A percentile compares a stretch with the other conserved stretches of the same genome.
Evolutionary conservation across 768 basidiomycete species (phyloP).

Genomic region (Cytidiella melzeri): DNA sequence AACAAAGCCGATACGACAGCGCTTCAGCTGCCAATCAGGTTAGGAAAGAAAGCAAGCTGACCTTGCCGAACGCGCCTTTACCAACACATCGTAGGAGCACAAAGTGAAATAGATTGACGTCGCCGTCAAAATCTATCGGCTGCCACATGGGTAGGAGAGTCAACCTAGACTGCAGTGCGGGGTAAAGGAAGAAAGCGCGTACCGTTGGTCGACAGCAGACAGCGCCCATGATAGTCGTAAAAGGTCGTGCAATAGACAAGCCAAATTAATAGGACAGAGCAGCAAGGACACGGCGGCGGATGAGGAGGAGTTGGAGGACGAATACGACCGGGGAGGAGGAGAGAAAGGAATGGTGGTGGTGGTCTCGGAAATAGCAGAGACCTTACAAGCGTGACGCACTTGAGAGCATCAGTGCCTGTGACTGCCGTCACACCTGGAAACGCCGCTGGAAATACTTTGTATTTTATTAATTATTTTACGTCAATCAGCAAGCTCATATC

Average conservation of each 20-base stretch:
- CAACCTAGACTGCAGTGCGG: not conserved
- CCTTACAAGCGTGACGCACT: slow-evolving; percentile 3
- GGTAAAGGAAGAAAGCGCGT: slow-evolving; percentile 19
- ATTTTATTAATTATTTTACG: too few relatives aligned
- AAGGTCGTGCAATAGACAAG: slow-evolving; percentile 12
- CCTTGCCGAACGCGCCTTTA: slow-evolving; percentile 98
- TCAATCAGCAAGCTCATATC: too few relatives aligned
- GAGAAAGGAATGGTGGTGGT: slow-evolving; percentile 10
- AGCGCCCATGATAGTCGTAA: slow-evolving; percentile 57
- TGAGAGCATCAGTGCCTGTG: slow-evolving; percentile 8
- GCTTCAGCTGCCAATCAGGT: slow-evolving; percentile 5
- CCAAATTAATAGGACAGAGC: slow-evolving; percentile 5
- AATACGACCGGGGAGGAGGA: slow-evolving; percentile 10
- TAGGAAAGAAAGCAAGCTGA: slow-evolving; percentile 26
- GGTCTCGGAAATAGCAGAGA: slow-evolving; percentile 12
- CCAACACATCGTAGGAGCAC: slow-evolving; percentile 93
- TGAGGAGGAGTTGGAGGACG: slow-evolving; percentile 10
- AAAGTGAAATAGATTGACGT: slow-evolving; percentile 96
- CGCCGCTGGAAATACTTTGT: too few relatives aligned
- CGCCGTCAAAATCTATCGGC: slow-evolving; percentile 94
- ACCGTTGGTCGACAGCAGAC: slow-evolving; percentile 83
- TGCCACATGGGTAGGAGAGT: slow-evolving; percentile 25
- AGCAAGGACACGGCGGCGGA: slow-evolving; percentile 9
- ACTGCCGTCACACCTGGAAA: slow-evolving; percentile 10
- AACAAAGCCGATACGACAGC: slow-evolving; percentile 9